Conservation (phyloP, 768 basidiomycete genomes). For the Roridomyces roridus region DNA sequence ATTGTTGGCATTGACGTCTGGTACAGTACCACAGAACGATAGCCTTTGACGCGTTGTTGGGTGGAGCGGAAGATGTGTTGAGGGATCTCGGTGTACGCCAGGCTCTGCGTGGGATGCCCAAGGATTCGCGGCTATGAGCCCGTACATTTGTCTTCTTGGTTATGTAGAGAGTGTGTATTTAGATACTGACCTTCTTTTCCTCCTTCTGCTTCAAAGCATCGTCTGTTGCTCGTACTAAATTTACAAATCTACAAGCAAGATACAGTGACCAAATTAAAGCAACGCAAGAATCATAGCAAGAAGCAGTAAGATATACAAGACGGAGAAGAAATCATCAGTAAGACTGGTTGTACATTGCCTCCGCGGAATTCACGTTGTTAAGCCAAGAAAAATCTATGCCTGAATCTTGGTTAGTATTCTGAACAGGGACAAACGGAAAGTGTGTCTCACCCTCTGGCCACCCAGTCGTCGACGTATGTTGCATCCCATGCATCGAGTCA, state of each 20-base stretch:
- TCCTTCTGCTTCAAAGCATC: no score
- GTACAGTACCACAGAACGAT: slow-evolving; percentile 68
- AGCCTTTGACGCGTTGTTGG: slow-evolving; percentile 72
- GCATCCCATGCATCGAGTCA: slow-evolving; percentile 66
- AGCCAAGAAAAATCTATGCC: slow-evolving; percentile 42
- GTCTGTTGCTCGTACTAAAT: no score
- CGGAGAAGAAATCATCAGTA: slow-evolving; percentile 8
- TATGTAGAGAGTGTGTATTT: no score
- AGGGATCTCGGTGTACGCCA: slow-evolving; percentile 72
- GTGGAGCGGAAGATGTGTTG: slow-evolving; percentile 74
- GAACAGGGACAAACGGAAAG: neutral
- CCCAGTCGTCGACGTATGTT: slow-evolving; percentile 53
- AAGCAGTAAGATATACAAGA: slow-evolving; percentile 5
- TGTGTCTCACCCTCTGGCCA: slow-evolving; percentile 62
- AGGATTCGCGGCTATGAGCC: slow-evolving; percentile 59
- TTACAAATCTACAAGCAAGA: neutral
- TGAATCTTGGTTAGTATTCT: neutral
- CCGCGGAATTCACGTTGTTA: slow-evolving; percentile 16
- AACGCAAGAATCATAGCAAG: neutral
- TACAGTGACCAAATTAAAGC: neutral
- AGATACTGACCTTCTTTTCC: no score
- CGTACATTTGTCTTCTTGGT: no score
- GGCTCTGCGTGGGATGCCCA: slow-evolving; percentile 67
- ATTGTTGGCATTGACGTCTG: neutral
- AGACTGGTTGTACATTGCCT: slow-evolving; percentile 17